These are phyloP conservation scores for Barnettozyma hawaiiensis DNA, from an alignment of 1,139 yeast genomes.

Conservation along the genomic window DNA sequence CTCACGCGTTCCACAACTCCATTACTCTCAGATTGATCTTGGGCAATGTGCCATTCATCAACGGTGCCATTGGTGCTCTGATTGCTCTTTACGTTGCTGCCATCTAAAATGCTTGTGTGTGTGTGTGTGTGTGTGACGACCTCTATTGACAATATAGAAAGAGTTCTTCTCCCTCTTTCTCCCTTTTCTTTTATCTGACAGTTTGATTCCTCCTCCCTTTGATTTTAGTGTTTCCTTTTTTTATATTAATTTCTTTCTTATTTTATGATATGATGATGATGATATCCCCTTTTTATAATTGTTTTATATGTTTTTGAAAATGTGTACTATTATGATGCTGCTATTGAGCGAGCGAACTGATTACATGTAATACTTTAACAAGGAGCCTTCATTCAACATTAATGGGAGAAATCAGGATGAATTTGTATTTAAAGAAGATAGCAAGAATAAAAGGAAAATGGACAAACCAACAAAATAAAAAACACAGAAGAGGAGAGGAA, in stretches of 20 bases:
- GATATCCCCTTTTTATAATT: background rate
- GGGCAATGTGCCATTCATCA: constrained; percentile 31
- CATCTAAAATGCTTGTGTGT: constrained; percentile 9
- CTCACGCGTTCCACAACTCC: constrained; percentile 22
- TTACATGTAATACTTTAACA: constrained; percentile 2
- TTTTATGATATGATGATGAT: background rate
- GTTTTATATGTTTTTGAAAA: too few relatives aligned
- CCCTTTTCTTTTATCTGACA: background rate
- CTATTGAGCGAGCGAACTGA: too few relatives aligned
- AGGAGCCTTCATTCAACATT: constrained; percentile 5
- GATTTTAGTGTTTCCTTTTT: too few relatives aligned
- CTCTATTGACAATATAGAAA: background rate
- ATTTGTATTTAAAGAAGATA: constrained; percentile 7
- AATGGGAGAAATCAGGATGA: constrained; percentile 6
- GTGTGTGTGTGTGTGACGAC: background rate
- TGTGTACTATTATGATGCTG: too few relatives aligned
- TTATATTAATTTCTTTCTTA: too few relatives aligned
- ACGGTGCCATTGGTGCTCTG: constrained; percentile 27
- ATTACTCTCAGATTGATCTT: constrained; percentile 26
- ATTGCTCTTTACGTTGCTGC: constrained; percentile 32
- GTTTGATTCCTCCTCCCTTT: background rate
- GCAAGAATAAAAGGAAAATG: constrained; percentile 6
- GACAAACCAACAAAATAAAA: too few relatives aligned
- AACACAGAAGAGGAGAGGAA: too few relatives aligned
- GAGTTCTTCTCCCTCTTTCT: background rate